Conservation (phyloP, 129 eudicot genomes). For the Ambrosia artemisiifolia region DNA sequence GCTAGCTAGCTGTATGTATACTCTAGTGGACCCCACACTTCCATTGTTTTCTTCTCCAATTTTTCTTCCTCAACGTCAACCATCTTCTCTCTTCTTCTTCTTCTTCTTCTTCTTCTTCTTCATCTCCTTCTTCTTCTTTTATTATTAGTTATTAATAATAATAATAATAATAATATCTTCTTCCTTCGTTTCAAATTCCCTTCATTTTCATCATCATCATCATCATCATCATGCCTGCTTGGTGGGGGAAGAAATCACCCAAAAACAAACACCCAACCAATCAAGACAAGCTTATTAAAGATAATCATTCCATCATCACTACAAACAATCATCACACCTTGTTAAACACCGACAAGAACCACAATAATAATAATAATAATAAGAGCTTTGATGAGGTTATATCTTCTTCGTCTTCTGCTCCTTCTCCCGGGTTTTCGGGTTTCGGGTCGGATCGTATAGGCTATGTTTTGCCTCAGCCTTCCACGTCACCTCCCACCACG, state of each 20-base stretch:
- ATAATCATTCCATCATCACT: background rate
- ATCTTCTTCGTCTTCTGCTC: background rate
- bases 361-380: background rate
- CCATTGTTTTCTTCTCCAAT: background rate
- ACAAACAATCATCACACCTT: background rate
- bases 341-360: too few relatives aligned
- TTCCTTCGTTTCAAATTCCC: background rate
- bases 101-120: too few relatives aligned
- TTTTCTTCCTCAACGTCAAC: background rate
- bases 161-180: background rate
- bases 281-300: slow-evolving; percentile 11
- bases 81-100: background rate
- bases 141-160: too few relatives aligned
- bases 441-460: slow-evolving; percentile 40
- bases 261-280: slow-evolving; percentile 40
- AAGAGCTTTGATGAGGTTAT: slow-evolving; percentile 58
- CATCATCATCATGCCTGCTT: slow-evolving; percentile 57
- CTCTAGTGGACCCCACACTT: background rate
- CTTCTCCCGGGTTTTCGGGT: slow-evolving; percentile 17
- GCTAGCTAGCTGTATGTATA: background rate
- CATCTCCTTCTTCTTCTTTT: too few relatives aligned
- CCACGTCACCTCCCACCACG: slow-evolving; percentile 25
- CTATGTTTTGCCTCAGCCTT: slow-evolving; percentile 72
- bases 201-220: too few relatives aligned
- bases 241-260: slow-evolving; percentile 72